Evolutionary conservation across 2,329 filamentous ascomycete species (phyloP).

Genomic region (Cordyceps javanica): DNA sequence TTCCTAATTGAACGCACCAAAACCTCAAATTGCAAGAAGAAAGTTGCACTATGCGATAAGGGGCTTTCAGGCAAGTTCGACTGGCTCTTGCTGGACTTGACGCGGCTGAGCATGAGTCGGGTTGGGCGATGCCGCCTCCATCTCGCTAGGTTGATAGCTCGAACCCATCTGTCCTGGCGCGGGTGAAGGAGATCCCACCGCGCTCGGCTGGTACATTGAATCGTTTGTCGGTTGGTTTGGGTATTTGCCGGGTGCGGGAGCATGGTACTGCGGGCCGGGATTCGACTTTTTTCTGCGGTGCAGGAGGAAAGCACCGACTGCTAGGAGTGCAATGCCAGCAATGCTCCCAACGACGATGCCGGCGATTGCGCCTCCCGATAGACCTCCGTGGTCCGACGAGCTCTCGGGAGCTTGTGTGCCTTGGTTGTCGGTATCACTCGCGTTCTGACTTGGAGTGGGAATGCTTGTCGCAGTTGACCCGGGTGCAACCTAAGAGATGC

Average conservation of each 20-base stretch:
- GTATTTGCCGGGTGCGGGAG: not conserved
- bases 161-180: not conserved
- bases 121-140: not conserved
- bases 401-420: not conserved
- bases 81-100: not conserved
- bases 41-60: too few relatives aligned
- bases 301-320: conserved; percentile 9
- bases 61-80: not conserved
- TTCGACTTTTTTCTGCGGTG: not conserved
- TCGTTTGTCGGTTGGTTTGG: not conserved
- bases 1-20: not conserved
- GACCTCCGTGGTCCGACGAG: not conserved
- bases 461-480: conserved; percentile 2
- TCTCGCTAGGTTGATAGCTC: conserved; percentile 3
- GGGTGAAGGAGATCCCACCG: not conserved
- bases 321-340: conserved; percentile 1
- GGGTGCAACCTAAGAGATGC: not conserved
- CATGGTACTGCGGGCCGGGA: not conserved
- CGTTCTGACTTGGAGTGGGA: not conserved
- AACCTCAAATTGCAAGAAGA: not conserved
- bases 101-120: not conserved
- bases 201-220: not conserved
- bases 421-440: conserved; percentile 1
- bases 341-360: conserved; percentile 11
- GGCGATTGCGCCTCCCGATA: conserved; percentile 12